phyloP scores from a whole-genome alignment of 176 grass and related monocot genomes.

The Avena sativa region DNA sequence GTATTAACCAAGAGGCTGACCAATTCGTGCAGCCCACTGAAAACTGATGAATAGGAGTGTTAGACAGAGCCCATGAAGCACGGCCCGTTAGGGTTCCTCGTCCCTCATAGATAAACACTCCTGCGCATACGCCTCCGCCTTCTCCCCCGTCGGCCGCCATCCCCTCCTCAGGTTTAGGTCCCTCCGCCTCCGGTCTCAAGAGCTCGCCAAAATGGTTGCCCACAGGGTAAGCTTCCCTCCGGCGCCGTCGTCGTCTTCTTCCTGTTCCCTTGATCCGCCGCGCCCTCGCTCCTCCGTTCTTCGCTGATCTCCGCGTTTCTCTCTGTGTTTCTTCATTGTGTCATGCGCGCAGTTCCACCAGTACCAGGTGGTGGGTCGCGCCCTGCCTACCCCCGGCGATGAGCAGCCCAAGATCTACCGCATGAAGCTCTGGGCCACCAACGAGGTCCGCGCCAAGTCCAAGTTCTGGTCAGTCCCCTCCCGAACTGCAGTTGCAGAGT shows the following conservation, averaged over 20 bases:
- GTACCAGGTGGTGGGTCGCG: slow-evolving; percentile 97
- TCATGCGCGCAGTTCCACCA: slow-evolving; percentile 77
- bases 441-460: slow-evolving; percentile 93
- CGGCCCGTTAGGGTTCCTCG: slow-evolving; percentile 49
- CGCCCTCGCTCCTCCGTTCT: not conserved
- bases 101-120: slow-evolving; percentile 17
- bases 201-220: slow-evolving; percentile 62
- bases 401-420: slow-evolving; percentile 95
- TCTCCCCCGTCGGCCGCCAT: slow-evolving; percentile 42
- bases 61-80: not conserved
- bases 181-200: slow-evolving; percentile 27
- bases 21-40: not conserved
- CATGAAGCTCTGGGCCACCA: slow-evolving; percentile 98
- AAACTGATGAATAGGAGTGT: not conserved
- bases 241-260: not conserved
- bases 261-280: not conserved
- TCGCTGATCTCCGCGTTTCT: slow-evolving; percentile 28
- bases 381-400: slow-evolving; percentile 75
- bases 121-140: not conserved
- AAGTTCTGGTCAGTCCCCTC: slow-evolving; percentile 77
- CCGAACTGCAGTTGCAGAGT: not conserved
- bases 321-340: not conserved
- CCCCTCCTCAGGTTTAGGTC: slow-evolving; percentile 42
- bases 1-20: not conserved
- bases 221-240: slow-evolving; percentile 63